Base-by-base conservation (phyloP, 1,284 basidiomycete genomes). In the Cryptococcus sp. region DNA sequence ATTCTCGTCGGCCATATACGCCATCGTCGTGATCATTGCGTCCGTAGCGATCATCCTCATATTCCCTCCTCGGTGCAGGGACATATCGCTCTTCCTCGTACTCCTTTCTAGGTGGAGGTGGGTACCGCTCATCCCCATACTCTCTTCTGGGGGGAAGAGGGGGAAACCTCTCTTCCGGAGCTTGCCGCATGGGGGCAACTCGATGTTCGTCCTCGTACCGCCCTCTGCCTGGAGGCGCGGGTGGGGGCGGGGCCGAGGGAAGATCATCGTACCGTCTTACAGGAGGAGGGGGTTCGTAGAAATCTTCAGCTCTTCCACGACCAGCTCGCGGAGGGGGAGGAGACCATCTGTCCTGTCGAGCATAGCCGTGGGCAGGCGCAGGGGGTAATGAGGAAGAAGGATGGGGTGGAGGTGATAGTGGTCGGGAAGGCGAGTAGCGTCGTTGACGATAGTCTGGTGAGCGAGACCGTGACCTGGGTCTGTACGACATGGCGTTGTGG, bases 361-460 rank as follows among this genome's bases (percentile, higher is more conserved):
- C 34, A 22, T 50, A n/a, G 15, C 34, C 19, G 49, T 50, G n/a
- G 50, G 3, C 39, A 49, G 38, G 34, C 19, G 17, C 52, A 41
- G 16, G 34, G 17, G 34, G 37, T 20, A 22, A 34, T 34, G 29
- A 34, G 29, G 29, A 7, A 34, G 29, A 34, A 34, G 29, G 29
- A 10, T 34, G 29, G 29, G 29, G 29, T 13, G 29, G 29, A 34
- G 61, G 64, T 17, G 68, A 67, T 3, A 57, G 34, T 4, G 65
- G 60, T 51, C 70, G 48, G 4, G 70, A 73, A 13, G 70, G 70
- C 1, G 69, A 71, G 54, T 69, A 73, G 17, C 54, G 51, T 15
- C 67, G 49, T 15, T 52, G 26, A 17, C 68, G 46, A 41, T 59
- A 64, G 20, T 65, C 57, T 26, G 60, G 60, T 0, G 64, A 64